Evolutionary conservation across 352 stramenopile genomes (phyloP), one percentile per base, ranked within the genome.

Genomic region (Pythium monospermum): DNA sequence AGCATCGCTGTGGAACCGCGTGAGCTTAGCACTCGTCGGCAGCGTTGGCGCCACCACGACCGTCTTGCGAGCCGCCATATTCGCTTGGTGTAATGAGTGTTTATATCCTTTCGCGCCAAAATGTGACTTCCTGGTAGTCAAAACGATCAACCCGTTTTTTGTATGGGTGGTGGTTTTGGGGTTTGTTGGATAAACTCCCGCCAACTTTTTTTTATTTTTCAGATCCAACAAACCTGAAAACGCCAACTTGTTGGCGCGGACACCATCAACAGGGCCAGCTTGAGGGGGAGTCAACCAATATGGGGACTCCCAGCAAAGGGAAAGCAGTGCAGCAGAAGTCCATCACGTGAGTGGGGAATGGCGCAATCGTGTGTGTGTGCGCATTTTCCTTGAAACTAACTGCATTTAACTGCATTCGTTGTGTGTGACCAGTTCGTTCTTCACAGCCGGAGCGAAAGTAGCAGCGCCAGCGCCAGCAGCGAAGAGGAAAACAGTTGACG

Each of bases 1-100:
- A 13, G 80, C 80, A 39, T 86, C 75, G n/a, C 62, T 59, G 31
- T 88, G 76, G 66, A 91, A 91, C 13, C 80, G 80, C 46, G 63
- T 63, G 33, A 91, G 71, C 43, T 66, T 66, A 28, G 51, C 56
- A 28, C 53, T 60, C 13, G 51, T 58, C 15, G 66, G 57, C 46
- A 80, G 52, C 44, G 60, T 61, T 13, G 79, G 79, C 43, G 77
- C 71, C 21, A 90, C 50, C 18, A 68, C 63, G 16, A 90, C 52
- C 42, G 63, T 39, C 56, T 76, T 85, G 2, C 66, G 64, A 65
- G 83, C 83, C 45, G 43, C 19, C 11, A 32, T 53, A 31, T 6
- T 6, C 8, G 6, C 49, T 21, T 45, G 11, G 38, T 23, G 37
- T 57, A 42, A 49, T 39, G 32, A 49, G 19, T 12, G 16, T 23